Conservation (phyloP, 768 basidiomycete genomes). For the Termitomyces sp. region DNA sequence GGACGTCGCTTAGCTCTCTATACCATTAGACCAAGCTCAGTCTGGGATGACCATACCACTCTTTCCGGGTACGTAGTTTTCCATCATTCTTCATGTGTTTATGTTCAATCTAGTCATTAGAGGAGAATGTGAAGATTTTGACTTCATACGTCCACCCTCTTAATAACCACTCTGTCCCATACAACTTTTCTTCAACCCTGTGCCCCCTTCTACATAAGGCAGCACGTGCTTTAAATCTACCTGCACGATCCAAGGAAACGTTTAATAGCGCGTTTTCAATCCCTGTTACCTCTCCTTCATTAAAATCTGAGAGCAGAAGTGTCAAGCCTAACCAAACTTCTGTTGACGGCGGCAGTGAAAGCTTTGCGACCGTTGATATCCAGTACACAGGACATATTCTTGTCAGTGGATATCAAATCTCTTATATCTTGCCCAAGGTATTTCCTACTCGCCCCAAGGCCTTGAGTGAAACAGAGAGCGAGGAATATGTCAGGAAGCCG, state of each 20-base stretch:
- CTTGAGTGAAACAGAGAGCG: slow-evolving; percentile 24
- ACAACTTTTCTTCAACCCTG: slow-evolving; percentile 61
- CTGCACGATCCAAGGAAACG: slow-evolving; percentile 50
- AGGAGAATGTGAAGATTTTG: slow-evolving; percentile 76
- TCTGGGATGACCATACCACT: slow-evolving; percentile 68
- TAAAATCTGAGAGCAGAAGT: slow-evolving; percentile 23
- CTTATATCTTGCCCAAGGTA: slow-evolving; percentile 68
- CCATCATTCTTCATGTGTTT: not conserved
- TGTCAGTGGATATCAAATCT: slow-evolving; percentile 71
- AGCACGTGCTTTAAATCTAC: slow-evolving; percentile 62
- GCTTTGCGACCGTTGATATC: slow-evolving; percentile 46
- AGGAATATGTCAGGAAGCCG: slow-evolving; percentile 21
- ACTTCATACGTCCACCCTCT: slow-evolving; percentile 73
- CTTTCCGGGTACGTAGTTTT: slow-evolving; percentile 53
- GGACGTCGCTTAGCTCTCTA: slow-evolving; percentile 39
- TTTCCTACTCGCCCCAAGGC: slow-evolving; percentile 33
- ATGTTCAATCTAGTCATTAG: slow-evolving; percentile 25
- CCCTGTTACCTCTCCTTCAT: slow-evolving; percentile 21
- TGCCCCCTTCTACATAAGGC: slow-evolving; percentile 65
- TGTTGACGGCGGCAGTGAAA: slow-evolving; percentile 19
- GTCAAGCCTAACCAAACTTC: slow-evolving; percentile 28
- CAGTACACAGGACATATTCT: slow-evolving; percentile 72
- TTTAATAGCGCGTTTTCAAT: slow-evolving; percentile 54
- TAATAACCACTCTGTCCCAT: slow-evolving; percentile 64
- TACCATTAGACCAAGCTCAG: slow-evolving; percentile 59